Percentiles rank a stretch among this genome's conserved stretches.
phyloP scores from a whole-genome alignment of 1,284 basidiomycete genomes.

The Jaminaea rosea region DNA sequence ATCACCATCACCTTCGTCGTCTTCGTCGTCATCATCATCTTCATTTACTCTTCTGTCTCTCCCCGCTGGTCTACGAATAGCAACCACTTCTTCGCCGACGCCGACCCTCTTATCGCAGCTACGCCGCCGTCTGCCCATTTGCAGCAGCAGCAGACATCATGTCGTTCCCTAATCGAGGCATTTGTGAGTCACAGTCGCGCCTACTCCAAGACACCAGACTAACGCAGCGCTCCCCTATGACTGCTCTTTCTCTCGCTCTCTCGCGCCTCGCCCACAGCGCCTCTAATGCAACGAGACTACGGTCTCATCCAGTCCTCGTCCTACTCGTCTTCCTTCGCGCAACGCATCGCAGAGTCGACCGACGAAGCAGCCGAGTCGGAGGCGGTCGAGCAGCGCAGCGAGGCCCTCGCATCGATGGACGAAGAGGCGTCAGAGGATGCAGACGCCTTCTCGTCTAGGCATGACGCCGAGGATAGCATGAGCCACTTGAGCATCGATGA shows the following conservation, averaged over 20 bases:
- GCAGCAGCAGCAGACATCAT: too few relatives aligned
- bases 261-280: background rate
- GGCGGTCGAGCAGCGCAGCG: background rate
- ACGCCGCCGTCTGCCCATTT: too few relatives aligned
- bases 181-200: background rate
- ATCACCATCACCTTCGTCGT: too few relatives aligned
- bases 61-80: too few relatives aligned
- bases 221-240: background rate
- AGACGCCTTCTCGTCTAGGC: background rate
- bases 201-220: background rate
- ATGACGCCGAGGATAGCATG: background rate
- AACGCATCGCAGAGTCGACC: background rate
- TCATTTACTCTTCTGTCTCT: too few relatives aligned
- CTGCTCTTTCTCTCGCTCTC: background rate
- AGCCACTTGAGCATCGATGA: background rate
- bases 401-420: background rate
- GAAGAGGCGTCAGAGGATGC: background rate
- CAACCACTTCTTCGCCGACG: too few relatives aligned
- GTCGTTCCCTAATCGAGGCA: slow-evolving; percentile 1
- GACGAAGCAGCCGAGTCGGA: background rate
- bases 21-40: too few relatives aligned
- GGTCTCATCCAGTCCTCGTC: background rate
- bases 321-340: background rate
- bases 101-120: too few relatives aligned
- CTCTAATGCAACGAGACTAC: background rate